A percentile compares a stretch with the other conserved stretches of the same genome.
Evolutionary conservation across 345 rosid species (phyloP).

Genomic region (Eutrema heterophyllum): DNA sequence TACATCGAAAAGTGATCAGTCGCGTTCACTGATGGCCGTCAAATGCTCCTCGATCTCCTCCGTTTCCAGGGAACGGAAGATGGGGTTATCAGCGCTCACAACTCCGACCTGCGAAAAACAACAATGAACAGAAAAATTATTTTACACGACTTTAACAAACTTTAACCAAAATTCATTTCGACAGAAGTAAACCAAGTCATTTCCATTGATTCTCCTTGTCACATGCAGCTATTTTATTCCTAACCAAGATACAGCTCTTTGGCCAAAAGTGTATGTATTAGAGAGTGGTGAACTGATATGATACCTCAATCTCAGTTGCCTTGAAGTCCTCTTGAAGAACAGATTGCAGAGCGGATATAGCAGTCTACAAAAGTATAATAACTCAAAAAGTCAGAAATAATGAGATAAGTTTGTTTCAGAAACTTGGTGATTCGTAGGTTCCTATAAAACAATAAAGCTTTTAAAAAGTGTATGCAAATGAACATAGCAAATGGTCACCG

Average conservation of each 20-base stretch:
- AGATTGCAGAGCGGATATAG: conserved; percentile 78
- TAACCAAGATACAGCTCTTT: not conserved
- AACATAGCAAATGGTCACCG: not conserved
- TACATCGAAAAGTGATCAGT: conserved; percentile 28
- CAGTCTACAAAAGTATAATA: conserved; percentile 40
- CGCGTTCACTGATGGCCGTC: conserved; percentile 83
- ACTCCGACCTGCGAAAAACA: conserved; percentile 61
- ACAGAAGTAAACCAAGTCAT: not conserved
- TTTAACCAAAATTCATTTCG: not conserved
- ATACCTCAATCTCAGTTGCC: conserved; percentile 93
- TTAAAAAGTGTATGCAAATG: not conserved
- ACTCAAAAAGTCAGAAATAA: not conserved
- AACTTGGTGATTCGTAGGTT: not conserved
- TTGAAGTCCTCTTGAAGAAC: conserved; percentile 94
- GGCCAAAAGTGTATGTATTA: not conserved
- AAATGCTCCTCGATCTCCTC: conserved; percentile 80
- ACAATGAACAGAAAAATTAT: not conserved
- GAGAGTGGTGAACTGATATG: conserved; percentile 13
- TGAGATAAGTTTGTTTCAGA: not conserved
- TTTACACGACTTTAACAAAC: not conserved
- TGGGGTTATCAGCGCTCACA: conserved; percentile 52
- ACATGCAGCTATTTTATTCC: not conserved
- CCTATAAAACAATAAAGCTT: not conserved
- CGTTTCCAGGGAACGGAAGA: conserved; percentile 52
- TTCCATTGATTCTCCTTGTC: too few species aligned